Conservation (phyloP, 139 green algal species). For the Trebouxia sp. region DNA sequence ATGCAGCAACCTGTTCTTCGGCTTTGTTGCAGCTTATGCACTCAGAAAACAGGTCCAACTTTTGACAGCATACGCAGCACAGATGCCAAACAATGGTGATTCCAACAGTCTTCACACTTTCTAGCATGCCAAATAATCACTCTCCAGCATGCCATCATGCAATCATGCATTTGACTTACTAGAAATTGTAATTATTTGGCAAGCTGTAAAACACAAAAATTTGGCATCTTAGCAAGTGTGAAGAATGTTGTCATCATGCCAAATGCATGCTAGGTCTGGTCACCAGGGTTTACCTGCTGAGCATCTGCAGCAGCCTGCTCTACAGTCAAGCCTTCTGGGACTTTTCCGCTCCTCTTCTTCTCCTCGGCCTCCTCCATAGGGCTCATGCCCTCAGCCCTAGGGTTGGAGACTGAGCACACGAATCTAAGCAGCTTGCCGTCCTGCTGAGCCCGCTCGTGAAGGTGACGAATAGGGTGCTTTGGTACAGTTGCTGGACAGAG, state of each 20-base stretch:
- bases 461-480: slow-evolving; percentile 45
- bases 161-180: too few species aligned
- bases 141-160: too few species aligned
- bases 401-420: slow-evolving; percentile 16
- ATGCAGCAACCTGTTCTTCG: too few species aligned
- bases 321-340: background rate
- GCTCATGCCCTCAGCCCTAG: background rate
- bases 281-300: background rate
- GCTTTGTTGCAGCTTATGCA: too few species aligned
- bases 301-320: slow-evolving; percentile 1
- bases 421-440: slow-evolving; percentile 26
- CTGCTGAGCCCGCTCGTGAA: slow-evolving; percentile 35
- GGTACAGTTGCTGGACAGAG: slow-evolving; percentile 41
- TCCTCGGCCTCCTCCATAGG: slow-evolving; percentile 18
- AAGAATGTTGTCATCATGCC: background rate
- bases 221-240: background rate
- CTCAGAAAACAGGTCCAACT: too few species aligned
- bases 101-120: too few species aligned
- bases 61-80: too few species aligned
- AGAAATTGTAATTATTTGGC: too few species aligned
- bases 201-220: background rate
- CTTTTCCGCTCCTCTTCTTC: background rate
- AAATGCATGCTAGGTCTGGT: background rate
- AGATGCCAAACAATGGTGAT: too few species aligned
- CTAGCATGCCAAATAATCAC: too few species aligned